Percentiles rank a stretch among this genome's conserved stretches.
These are phyloP conservation scores for Phytophthora pluvialis DNA, from an alignment of 352 stramenopile species.

Conservation along the genomic window DNA sequence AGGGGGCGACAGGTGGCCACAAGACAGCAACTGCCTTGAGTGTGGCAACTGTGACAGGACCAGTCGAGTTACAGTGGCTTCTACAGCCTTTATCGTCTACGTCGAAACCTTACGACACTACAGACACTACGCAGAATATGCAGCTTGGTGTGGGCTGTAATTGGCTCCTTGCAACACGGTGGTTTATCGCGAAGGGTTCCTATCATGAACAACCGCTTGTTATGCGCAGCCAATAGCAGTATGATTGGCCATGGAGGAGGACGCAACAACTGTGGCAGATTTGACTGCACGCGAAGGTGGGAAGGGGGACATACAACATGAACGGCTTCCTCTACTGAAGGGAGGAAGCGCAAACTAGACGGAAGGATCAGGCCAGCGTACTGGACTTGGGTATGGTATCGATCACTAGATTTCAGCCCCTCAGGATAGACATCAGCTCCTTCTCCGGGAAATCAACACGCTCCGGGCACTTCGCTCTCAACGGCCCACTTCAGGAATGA, in stretches of 20 bases:
- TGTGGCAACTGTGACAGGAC: no score
- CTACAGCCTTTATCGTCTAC: no score
- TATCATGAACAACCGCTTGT: slow-evolving; percentile 91
- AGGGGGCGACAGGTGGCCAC: no score
- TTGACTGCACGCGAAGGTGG: slow-evolving; percentile 63
- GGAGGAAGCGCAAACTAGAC: background rate
- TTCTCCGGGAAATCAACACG: slow-evolving; percentile 27
- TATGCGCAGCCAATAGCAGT: slow-evolving; percentile 91
- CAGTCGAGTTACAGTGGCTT: no score
- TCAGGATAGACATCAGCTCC: slow-evolving; percentile 88
- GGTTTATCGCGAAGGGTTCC: slow-evolving; percentile 83
- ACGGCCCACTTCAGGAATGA: slow-evolving; percentile 31
- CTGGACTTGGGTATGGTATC: slow-evolving; percentile 85
- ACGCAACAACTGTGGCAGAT: slow-evolving; percentile 90
- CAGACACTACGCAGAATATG: no score
- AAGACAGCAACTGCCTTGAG: no score
- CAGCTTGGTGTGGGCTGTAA: slow-evolving; percentile 70
- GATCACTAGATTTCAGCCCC: slow-evolving; percentile 81
- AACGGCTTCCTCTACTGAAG: background rate
- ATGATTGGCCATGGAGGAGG: slow-evolving; percentile 65
- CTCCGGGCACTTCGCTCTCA: background rate
- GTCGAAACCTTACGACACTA: no score
- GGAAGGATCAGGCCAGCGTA: slow-evolving; percentile 86
- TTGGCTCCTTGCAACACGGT: slow-evolving; percentile 86
- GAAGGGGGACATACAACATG: slow-evolving; percentile 6